Evolutionary conservation across 2,329 filamentous ascomycete species (phyloP).

Genomic region (Ophiosphaerella korrae): DNA sequence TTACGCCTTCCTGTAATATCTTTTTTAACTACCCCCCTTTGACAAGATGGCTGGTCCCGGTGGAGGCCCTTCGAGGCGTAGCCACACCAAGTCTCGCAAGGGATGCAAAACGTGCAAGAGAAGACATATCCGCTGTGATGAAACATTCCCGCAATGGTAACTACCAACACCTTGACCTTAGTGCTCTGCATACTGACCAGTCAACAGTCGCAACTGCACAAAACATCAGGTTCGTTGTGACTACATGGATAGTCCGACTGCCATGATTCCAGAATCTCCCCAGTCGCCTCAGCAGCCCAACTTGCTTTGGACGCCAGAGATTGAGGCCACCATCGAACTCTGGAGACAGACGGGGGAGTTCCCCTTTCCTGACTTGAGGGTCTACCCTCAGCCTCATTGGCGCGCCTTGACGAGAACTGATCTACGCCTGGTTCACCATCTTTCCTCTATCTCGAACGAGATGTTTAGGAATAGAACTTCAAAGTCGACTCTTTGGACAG

Average conservation of each 20-base stretch:
- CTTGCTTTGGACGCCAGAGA: slow-evolving; percentile 84
- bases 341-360: slow-evolving; percentile 87
- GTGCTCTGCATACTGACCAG: slow-evolving; percentile 22
- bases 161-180: slow-evolving; percentile 25
- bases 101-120: slow-evolving; percentile 98
- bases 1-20: slow-evolving; percentile 19
- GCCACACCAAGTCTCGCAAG: slow-evolving; percentile 98
- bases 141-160: slow-evolving; percentile 97
- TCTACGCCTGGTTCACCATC: slow-evolving; percentile 86
- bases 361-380: slow-evolving; percentile 79
- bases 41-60: slow-evolving; percentile 83
- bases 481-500: slow-evolving; percentile 88
- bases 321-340: slow-evolving; percentile 77
- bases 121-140: slow-evolving; percentile 96
- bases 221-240: slow-evolving; percentile 99
- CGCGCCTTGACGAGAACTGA: slow-evolving; percentile 76
- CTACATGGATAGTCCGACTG: slow-evolving; percentile 84
- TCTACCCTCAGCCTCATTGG: slow-evolving; percentile 76
- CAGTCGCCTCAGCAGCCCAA: slow-evolving; percentile 60
- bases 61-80: slow-evolving; percentile 86
- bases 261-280: slow-evolving; percentile 62
- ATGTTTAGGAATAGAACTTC: slow-evolving; percentile 77
- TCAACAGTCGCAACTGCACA: slow-evolving; percentile 86
- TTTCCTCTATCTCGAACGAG: slow-evolving; percentile 83
- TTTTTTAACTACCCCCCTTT: slow-evolving; percentile 5